These are phyloP conservation scores for Coleophoma eucalyptorum DNA, from an alignment of 2,329 filamentous ascomycete species.

Conservation along the genomic window DNA sequence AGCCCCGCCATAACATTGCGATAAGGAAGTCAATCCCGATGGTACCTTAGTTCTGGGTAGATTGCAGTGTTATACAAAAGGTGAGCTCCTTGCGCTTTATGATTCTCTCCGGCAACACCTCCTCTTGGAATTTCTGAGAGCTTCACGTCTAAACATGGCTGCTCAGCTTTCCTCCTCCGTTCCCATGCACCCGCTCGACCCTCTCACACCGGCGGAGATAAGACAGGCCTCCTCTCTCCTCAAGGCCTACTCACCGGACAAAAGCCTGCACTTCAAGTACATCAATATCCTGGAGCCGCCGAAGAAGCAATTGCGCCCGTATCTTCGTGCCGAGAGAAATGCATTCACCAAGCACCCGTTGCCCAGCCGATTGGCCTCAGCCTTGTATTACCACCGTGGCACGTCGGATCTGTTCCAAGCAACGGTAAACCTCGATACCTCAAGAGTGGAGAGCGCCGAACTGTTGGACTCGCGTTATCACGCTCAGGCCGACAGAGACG, in stretches of 20 bases:
- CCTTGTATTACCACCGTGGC: constrained; percentile 17
- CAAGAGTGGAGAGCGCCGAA: constrained; percentile 11
- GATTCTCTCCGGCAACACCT: not conserved
- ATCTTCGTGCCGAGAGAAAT: constrained; percentile 15
- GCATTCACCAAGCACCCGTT: not conserved
- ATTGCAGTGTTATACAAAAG: not conserved
- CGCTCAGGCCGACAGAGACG: constrained; percentile 19
- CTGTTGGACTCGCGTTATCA: constrained; percentile 14
- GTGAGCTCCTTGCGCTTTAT: not conserved
- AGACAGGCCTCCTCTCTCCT: constrained; percentile 12
- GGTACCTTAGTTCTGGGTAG: not conserved
- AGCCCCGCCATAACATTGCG: not conserved
- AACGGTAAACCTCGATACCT: constrained; percentile 12
- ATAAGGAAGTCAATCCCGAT: not conserved
- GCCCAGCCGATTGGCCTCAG: constrained; percentile 11
- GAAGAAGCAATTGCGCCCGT: constrained; percentile 13
- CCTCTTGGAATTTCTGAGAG: no score
- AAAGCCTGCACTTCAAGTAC: constrained; percentile 19
- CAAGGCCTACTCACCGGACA: constrained; percentile 8
- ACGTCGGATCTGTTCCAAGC: constrained; percentile 16
- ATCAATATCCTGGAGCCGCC: constrained; percentile 19
- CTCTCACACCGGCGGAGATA: constrained; percentile 16
- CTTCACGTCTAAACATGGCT: not conserved
- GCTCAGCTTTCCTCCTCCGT: not conserved
- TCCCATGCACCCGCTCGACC: constrained; percentile 17